These are phyloP conservation scores for Ilyonectria sp. DNA, from an alignment of 2,329 filamentous ascomycete genomes.

Conservation along the genomic window DNA sequence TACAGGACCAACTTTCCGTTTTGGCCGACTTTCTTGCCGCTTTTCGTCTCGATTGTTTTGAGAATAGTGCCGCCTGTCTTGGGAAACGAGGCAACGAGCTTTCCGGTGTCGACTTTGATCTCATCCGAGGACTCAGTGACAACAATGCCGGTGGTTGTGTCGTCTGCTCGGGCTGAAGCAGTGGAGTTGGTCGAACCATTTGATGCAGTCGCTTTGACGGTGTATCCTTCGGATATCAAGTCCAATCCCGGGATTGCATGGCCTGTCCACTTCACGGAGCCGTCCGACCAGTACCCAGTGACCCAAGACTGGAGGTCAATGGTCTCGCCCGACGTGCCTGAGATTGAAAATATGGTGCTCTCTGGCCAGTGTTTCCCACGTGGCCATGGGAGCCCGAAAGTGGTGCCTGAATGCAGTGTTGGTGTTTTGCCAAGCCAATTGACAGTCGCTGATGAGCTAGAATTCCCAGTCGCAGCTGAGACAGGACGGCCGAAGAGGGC, in stretches of 20 bases:
- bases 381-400: constrained; percentile 63
- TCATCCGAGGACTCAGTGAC: constrained; percentile 44
- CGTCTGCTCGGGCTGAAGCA: constrained; percentile 9
- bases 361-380: constrained; percentile 56
- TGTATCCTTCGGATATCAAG: constrained; percentile 59
- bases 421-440: constrained; percentile 60
- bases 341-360: constrained; percentile 55
- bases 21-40: constrained; percentile 59
- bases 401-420: constrained; percentile 53
- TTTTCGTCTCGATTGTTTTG: constrained; percentile 55
- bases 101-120: constrained; percentile 62
- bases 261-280: constrained; percentile 73
- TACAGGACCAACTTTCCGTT: constrained; percentile 68
- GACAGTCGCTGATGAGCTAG: constrained; percentile 46
- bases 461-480: constrained; percentile 34
- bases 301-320: constrained; percentile 65
- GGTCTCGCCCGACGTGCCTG: constrained; percentile 38
- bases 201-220: constrained; percentile 40
- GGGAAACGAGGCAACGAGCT: constrained; percentile 58
- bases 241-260: constrained; percentile 67
- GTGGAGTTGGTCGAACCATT: constrained; percentile 34
- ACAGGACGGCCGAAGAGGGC: constrained; percentile 29
- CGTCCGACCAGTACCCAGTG: constrained; percentile 73
- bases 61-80: constrained; percentile 59
- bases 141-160: constrained; percentile 13